Conservation (phyloP, 1,284 basidiomycete species). For the Irpex sp. region DNA sequence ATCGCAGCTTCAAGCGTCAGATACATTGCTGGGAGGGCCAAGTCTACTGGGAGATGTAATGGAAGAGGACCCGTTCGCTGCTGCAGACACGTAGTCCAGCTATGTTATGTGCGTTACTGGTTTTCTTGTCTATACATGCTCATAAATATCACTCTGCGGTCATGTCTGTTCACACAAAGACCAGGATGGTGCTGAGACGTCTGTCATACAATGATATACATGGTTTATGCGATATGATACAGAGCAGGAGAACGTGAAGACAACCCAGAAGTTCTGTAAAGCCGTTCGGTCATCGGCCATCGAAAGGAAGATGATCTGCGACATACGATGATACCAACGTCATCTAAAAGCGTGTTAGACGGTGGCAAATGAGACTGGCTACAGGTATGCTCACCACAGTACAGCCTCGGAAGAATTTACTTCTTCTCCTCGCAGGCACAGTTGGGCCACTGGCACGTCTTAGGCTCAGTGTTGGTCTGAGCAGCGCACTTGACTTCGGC, state of each 20-base stretch:
- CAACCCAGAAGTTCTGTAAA: neutral
- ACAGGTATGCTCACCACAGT: neutral
- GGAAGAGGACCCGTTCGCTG: constrained; percentile 51
- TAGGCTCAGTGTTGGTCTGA: constrained; percentile 18
- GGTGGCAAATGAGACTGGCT: neutral
- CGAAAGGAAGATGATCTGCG: neutral
- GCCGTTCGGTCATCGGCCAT: neutral
- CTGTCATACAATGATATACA: constrained; percentile 1
- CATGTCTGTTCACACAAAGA: neutral
- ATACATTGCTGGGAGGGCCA: constrained; percentile 55
- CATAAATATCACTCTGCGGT: neutral
- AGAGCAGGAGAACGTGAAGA: constrained; percentile 1
- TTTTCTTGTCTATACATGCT: neutral
- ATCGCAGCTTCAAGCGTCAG: constrained; percentile 48
- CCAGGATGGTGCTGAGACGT: neutral
- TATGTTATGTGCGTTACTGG: neutral
- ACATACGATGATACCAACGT: neutral
- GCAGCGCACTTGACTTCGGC: constrained; percentile 22
- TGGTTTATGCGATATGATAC: neutral
- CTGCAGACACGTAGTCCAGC: constrained; percentile 9
- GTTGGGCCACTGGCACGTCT: constrained; percentile 25
- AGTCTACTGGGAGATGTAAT: constrained; percentile 53
- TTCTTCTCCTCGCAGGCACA: constrained; percentile 29
- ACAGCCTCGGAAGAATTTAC: constrained; percentile 4
- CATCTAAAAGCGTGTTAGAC: neutral